Evolutionary conservation across 2,329 filamentous ascomycete species (phyloP).

Genomic region (Coniella vitis): DNA sequence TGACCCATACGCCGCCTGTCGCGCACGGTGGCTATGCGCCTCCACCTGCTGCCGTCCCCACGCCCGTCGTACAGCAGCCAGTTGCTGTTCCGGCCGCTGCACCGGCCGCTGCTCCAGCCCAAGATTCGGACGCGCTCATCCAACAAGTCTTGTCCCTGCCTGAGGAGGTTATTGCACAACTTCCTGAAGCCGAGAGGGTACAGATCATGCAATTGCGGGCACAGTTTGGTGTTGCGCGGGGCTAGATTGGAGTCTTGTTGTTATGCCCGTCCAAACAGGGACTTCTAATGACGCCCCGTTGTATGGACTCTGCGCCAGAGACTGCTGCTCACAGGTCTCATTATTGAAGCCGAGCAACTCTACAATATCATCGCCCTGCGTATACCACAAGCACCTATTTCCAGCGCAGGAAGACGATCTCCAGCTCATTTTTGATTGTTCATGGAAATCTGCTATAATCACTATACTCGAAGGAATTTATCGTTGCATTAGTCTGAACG

Average conservation of each 20-base stretch:
- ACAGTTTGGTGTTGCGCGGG: constrained; percentile 11
- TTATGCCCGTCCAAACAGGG: no score
- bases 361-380: no score
- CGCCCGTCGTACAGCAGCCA: constrained; percentile 31
- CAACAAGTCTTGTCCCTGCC: constrained; percentile 76
- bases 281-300: no score
- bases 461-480: no score
- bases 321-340: no score
- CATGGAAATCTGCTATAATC: no score
- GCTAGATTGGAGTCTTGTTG: background rate
- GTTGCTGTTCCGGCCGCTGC: constrained; percentile 29
- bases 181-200: constrained; percentile 66
- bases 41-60: constrained; percentile 29
- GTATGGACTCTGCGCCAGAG: no score
- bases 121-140: constrained; percentile 66
- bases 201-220: constrained; percentile 76
- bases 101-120: constrained; percentile 25
- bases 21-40: constrained; percentile 38
- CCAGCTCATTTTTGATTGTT: no score
- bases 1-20: constrained; percentile 43
- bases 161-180: constrained; percentile 69
- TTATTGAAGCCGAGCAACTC: no score
- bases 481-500: no score
- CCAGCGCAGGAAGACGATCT: no score
- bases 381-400: no score